phyloP scores from a whole-genome alignment of 768 basidiomycete species.

The Mycena albidolilacea region DNA sequence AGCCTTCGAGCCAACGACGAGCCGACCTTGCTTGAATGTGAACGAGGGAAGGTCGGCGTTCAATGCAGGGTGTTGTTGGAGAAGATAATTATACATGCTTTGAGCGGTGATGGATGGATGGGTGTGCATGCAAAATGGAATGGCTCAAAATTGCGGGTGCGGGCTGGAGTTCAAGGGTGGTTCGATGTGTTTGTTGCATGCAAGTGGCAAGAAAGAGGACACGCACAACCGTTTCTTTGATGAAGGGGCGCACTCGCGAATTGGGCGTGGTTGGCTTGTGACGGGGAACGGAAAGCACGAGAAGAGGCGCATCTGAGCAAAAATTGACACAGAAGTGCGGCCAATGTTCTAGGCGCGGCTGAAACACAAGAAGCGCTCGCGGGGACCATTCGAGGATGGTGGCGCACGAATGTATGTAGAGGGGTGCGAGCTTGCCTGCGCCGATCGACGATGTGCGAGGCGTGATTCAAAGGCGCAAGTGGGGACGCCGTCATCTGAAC shows the following conservation, averaged over 20 bases:
- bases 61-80: neutral
- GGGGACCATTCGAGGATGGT: neutral
- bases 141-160: conserved; percentile 1
- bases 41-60: too few relatives aligned
- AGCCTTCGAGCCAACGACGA: conserved; percentile 11
- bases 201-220: neutral
- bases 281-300: neutral
- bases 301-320: neutral
- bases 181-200: too few relatives aligned
- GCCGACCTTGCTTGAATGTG: neutral
- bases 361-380: conserved; percentile 15
- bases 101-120: neutral
- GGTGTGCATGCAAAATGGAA: neutral
- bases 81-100: conserved; percentile 2
- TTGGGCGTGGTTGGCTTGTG: neutral
- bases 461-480: neutral
- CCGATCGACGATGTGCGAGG: conserved; percentile 10
- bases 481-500: neutral
- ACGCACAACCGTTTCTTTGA: neutral
- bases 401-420: conserved; percentile 11
- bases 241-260: neutral
- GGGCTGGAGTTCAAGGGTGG: neutral
- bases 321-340: neutral
- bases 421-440: conserved; percentile 1
- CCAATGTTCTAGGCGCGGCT: neutral